Evolutionary conservation across 257 asterid genomes (phyloP).

Genomic region (Lithospermum erythrorhizon): DNA sequence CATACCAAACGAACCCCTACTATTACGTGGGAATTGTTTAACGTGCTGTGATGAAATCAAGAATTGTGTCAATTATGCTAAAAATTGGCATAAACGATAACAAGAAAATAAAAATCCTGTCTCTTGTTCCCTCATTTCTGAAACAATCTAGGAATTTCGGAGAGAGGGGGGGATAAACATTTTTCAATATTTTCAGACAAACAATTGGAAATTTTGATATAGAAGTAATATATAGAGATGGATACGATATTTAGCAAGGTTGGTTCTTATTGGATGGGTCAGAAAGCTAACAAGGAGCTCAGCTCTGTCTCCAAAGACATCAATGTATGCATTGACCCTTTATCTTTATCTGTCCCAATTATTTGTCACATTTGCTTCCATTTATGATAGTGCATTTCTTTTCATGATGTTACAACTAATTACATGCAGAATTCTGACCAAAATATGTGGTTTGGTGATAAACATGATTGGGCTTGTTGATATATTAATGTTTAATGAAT

Average conservation of each 20-base stretch:
- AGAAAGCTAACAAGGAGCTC: slow-evolving; percentile 61
- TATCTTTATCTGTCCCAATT: background rate
- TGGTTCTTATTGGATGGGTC: slow-evolving; percentile 80
- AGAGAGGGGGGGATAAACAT: background rate
- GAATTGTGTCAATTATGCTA: no score
- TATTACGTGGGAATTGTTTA: no score
- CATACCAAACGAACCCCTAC: no score
- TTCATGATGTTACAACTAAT: no score
- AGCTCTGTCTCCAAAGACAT: slow-evolving; percentile 66
- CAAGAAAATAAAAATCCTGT: background rate
- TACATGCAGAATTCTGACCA: no score
- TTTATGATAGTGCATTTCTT: no score
- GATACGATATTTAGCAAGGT: slow-evolving; percentile 70
- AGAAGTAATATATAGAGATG: slow-evolving; percentile 24
- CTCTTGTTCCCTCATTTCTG: background rate
- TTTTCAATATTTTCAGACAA: background rate
- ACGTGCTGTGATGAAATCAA: no score
- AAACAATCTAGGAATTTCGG: slow-evolving; percentile 1
- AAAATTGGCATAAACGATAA: no score
- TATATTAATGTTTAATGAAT: no score
- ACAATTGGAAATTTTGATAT: background rate
- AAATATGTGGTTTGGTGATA: no score
- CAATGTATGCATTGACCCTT: slow-evolving; percentile 33
- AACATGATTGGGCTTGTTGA: no score
- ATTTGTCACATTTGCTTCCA: background rate